Evolutionary conservation across 805 yeast genomes (phyloP).

Genomic region (Wickerhamiella kurtzmanii): DNA sequence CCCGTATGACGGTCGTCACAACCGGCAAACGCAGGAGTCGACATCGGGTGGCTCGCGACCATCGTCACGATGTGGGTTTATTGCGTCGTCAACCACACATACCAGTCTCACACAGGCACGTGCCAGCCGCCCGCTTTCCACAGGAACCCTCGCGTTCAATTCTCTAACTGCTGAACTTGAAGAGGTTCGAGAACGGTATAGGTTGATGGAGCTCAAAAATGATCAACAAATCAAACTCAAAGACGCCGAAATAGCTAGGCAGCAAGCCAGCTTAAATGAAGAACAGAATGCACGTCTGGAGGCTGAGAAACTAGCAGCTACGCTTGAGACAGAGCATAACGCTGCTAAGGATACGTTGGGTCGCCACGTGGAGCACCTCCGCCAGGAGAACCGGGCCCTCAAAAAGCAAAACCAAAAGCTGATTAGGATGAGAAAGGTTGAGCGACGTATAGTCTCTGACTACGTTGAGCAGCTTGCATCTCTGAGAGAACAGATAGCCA

Average conservation of each 20-base stretch:
- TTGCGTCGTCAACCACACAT: background rate
- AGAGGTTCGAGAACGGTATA: background rate
- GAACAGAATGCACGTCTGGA: too few relatives aligned
- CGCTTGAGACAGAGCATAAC: background rate
- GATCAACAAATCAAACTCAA: background rate
- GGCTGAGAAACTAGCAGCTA: background rate
- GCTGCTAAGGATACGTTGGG: background rate
- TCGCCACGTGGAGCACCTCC: background rate
- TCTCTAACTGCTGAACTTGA: background rate
- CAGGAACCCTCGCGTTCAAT: too few relatives aligned
- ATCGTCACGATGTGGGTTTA: background rate
- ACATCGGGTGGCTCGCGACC: too few relatives aligned
- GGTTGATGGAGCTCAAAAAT: background rate
- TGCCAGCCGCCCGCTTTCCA: background rate
- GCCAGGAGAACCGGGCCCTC: background rate
- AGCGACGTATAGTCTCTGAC: background rate
- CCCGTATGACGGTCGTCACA: too few relatives aligned
- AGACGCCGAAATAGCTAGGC: background rate
- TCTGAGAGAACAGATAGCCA: background rate
- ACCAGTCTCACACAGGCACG: background rate
- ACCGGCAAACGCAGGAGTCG: too few relatives aligned
- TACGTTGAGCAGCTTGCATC: background rate
- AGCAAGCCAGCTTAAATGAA: too few relatives aligned
- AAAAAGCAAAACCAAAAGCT: background rate
- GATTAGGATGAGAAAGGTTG: background rate